Evolutionary conservation across 2,329 filamentous ascomycete genomes (phyloP).

Genomic region (Lachnellula occidentalis): DNA sequence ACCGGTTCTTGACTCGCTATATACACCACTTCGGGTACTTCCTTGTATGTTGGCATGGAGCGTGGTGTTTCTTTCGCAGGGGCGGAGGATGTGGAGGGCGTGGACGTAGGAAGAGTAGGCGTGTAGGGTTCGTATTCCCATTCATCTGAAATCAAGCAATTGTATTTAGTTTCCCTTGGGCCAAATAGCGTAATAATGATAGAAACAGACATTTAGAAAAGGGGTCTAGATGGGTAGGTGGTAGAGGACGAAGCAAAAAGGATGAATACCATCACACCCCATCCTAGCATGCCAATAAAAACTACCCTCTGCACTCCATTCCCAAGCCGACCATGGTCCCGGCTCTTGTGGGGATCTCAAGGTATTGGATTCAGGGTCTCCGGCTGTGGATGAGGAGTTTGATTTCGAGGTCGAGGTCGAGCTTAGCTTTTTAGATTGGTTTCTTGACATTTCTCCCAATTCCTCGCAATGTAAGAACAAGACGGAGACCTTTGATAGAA

Average conservation of each 20-base stretch:
- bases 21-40: not conserved
- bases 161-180: not conserved
- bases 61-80: not conserved
- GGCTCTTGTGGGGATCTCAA: not conserved
- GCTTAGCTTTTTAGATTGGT: not conserved
- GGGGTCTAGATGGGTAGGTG: not conserved
- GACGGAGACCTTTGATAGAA: not conserved
- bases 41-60: not conserved
- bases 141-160: not conserved
- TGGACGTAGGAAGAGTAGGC: not conserved
- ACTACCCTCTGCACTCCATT: not conserved
- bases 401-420: not conserved
- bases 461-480: too few relatives aligned
- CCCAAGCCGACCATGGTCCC: not conserved
- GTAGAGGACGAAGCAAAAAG: too few relatives aligned
- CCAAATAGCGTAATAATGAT: not conserved
- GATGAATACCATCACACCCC: not conserved
- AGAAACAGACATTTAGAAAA: not conserved
- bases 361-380: not conserved
- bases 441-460: not conserved
- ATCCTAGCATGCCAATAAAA: not conserved
- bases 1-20: not conserved
- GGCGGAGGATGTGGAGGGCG: not conserved
- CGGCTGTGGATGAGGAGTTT: not conserved
- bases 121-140: not conserved